These are phyloP conservation scores for Zygosaccharomyces pseudobailii DNA, from an alignment of 1,139 yeast species.

Conservation along the genomic window DNA sequence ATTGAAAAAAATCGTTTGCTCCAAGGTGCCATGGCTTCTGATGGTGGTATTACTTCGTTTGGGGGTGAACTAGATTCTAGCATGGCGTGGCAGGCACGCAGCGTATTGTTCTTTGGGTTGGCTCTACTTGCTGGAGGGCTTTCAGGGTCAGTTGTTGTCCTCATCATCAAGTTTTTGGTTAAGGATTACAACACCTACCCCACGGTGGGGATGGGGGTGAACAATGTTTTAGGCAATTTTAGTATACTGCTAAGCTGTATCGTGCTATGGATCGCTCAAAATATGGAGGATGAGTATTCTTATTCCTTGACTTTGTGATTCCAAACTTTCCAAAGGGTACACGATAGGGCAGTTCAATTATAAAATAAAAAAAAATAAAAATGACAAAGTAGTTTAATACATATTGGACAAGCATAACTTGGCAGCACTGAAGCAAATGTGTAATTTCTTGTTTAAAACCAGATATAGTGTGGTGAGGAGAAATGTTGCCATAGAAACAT, in stretches of 20 bases:
- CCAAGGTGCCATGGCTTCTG: conserved; percentile 52
- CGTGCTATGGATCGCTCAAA: conserved; percentile 87
- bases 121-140: conserved; percentile 90
- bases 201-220: conserved; percentile 90
- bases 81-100: conserved; percentile 91
- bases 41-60: conserved; percentile 38
- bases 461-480: not conserved
- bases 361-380: not conserved
- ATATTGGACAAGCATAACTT: not conserved
- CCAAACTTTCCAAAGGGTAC: not conserved
- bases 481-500: too few species aligned
- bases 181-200: conserved; percentile 74
- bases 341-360: not conserved
- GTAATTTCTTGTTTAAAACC: not conserved
- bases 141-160: conserved; percentile 85
- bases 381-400: not conserved
- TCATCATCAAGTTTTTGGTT: conserved; percentile 76
- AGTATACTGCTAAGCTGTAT: conserved; percentile 84
- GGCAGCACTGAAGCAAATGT: not conserved
- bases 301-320: conserved; percentile 71
- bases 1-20: conserved; percentile 80
- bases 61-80: conserved; percentile 37
- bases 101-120: conserved; percentile 85
- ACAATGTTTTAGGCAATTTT: conserved; percentile 82
- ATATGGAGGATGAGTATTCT: conserved; percentile 91